A percentile compares a stretch with the other conserved stretches of the same genome.
Conservation (phyloP, 78 protist species). For the Emiliania huxleyi region DNA sequence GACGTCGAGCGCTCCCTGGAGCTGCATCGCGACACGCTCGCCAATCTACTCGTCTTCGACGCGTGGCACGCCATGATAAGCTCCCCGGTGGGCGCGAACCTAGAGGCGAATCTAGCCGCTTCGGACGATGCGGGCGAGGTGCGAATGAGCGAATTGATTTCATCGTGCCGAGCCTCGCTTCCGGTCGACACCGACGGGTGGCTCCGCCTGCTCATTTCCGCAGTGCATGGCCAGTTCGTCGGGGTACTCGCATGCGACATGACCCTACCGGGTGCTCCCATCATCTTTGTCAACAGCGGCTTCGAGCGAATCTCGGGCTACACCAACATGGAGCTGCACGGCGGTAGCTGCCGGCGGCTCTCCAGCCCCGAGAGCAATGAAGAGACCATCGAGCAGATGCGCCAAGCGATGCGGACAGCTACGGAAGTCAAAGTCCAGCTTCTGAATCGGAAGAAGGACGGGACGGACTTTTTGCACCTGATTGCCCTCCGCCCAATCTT, state of each 20-base stretch:
- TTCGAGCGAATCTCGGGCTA: neutral
- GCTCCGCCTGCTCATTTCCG: neutral
- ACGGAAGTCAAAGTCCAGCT: neutral
- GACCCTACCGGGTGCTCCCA: neutral
- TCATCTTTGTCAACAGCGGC: neutral
- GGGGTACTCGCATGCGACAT: neutral
- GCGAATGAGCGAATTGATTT: neutral
- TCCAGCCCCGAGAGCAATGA: neutral
- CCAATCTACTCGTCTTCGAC: neutral
- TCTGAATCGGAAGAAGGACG: neutral
- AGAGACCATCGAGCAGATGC: neutral
- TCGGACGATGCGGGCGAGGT: neutral
- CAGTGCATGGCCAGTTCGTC: neutral
- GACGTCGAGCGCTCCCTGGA: neutral
- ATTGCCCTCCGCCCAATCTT: neutral
- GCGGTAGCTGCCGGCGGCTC: neutral
- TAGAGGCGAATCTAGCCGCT: neutral
- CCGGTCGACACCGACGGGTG: neutral
- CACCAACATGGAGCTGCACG: neutral
- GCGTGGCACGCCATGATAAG: neutral
- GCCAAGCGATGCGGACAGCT: neutral
- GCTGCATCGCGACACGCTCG: neutral
- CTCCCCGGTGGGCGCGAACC: neutral
- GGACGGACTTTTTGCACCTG: neutral
- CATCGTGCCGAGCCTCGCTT: neutral